Conservation (phyloP, 2,329 filamentous ascomycete species). For the Aspergillus chevalieri region DNA sequence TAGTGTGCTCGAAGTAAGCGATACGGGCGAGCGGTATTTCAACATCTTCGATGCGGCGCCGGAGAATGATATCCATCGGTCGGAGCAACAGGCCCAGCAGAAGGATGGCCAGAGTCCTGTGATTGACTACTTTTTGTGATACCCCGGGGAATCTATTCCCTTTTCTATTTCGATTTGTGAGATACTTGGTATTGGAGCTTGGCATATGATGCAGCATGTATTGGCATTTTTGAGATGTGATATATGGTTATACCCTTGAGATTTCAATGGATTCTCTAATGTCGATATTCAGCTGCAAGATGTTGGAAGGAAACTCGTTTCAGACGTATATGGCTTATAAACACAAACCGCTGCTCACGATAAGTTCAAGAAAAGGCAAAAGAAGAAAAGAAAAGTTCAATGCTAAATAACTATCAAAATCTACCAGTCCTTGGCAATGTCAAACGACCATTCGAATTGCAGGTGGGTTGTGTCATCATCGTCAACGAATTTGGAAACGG, state of each 20-base stretch:
- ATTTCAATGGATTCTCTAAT: too few species aligned
- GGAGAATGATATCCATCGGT: slow-evolving; percentile 79
- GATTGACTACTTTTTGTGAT: slow-evolving; percentile 66
- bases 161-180: slow-evolving; percentile 4
- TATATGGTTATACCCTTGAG: too few species aligned
- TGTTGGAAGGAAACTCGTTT: slow-evolving; percentile 17
- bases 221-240: slow-evolving; percentile 16
- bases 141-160: slow-evolving; percentile 10
- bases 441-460: slow-evolving; percentile 91
- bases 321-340: slow-evolving; percentile 20
- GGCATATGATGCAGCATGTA: slow-evolving; percentile 22
- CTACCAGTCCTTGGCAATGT: slow-evolving; percentile 91
- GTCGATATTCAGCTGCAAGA: neutral
- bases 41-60: slow-evolving; percentile 97
- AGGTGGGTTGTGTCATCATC: slow-evolving; percentile 90
- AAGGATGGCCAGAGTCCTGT: slow-evolving; percentile 66
- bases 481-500: slow-evolving; percentile 84
- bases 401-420: slow-evolving; percentile 1
- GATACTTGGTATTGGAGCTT: slow-evolving; percentile 19
- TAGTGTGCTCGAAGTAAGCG: slow-evolving; percentile 91
- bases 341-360: slow-evolving; percentile 19
- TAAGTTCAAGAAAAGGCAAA: slow-evolving; percentile 2
- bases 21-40: slow-evolving; percentile 87
- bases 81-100: slow-evolving; percentile 67
- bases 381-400: neutral